These are phyloP conservation scores for Beauveria rudraprayagi DNA, from an alignment of 2,329 filamentous ascomycete species.

Conservation along the genomic window DNA sequence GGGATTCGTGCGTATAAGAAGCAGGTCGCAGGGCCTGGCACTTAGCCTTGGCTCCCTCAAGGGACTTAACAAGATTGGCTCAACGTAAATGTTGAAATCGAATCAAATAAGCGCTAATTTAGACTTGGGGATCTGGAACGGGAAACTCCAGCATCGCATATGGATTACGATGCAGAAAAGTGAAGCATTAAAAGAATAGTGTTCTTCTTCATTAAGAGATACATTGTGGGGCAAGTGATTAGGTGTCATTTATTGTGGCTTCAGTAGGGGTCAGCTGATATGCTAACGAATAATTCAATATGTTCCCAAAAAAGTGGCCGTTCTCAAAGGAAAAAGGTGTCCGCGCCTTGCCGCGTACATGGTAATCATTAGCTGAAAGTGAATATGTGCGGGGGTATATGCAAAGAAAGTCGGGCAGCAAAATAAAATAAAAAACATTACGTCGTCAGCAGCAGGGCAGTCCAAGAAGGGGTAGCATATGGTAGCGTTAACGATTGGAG, in stretches of 20 bases:
- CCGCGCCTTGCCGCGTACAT: neutral
- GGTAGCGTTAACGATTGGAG: slow-evolving; percentile 36
- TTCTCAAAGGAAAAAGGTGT: neutral
- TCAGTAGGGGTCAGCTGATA: neutral
- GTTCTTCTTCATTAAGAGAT: neutral
- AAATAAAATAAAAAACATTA: neutral
- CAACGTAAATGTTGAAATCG: slow-evolving; percentile 15
- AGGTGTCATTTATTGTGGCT: neutral
- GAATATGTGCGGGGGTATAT: slow-evolving; percentile 7
- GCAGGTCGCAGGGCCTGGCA: slow-evolving; percentile 89
- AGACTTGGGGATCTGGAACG: slow-evolving; percentile 2
- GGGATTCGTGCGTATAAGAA: slow-evolving; percentile 95
- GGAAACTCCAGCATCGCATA: neutral
- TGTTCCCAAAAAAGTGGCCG: neutral
- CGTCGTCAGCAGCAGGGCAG: neutral
- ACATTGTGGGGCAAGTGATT: neutral
- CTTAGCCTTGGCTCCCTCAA: slow-evolving; percentile 91
- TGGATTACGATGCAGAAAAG: neutral
- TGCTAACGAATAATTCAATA: neutral
- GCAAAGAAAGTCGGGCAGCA: neutral
- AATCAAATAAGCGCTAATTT: slow-evolving; percentile 10
- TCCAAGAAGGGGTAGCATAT: neutral
- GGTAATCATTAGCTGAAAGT: neutral
- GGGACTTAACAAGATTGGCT: slow-evolving; percentile 75
- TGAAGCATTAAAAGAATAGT: neutral